Evolutionary conservation across 306 rosid genomes (phyloP).

Genomic region (Quercus engelmannii): DNA sequence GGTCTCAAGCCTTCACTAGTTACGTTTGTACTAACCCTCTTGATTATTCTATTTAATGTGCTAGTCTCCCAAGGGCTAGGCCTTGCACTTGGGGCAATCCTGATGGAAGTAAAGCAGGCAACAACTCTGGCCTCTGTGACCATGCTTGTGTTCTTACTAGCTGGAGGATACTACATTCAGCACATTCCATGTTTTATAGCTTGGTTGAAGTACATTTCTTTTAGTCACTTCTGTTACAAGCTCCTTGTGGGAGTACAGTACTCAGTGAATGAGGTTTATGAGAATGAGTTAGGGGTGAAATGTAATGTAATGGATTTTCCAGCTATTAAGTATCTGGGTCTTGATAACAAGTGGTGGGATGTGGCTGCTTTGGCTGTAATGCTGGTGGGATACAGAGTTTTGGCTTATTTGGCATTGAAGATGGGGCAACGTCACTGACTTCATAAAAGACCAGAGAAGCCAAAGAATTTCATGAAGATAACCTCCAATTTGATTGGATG

Average conservation of each 20-base stretch:
- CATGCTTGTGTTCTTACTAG: conserved; percentile 76
- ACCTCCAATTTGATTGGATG: conserved; percentile 6
- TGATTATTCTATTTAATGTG: conserved; percentile 67
- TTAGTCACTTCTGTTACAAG: conserved; percentile 74
- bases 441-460: conserved; percentile 19
- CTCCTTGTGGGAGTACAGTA: conserved; percentile 78
- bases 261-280: conserved; percentile 51
- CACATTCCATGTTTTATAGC: conserved; percentile 70
- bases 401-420: conserved; percentile 75
- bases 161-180: conserved; percentile 88
- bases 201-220: conserved; percentile 82
- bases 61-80: conserved; percentile 87
- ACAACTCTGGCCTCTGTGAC: conserved; percentile 82
- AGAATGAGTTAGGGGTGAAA: conserved; percentile 44
- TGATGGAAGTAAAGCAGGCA: conserved; percentile 84
- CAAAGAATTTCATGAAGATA: conserved; percentile 5
- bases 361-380: conserved; percentile 70
- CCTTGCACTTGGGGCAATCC: conserved; percentile 82
- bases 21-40: conserved; percentile 60
- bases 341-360: conserved; percentile 59
- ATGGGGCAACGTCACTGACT: conserved; percentile 57
- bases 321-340: conserved; percentile 50
- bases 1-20: conserved; percentile 71
- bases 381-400: conserved; percentile 72
- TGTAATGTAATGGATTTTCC: conserved; percentile 65